These are phyloP conservation scores for Pythium rhizo-oryzae DNA, from an alignment of 352 stramenopile genomes.

Conservation along the genomic window DNA sequence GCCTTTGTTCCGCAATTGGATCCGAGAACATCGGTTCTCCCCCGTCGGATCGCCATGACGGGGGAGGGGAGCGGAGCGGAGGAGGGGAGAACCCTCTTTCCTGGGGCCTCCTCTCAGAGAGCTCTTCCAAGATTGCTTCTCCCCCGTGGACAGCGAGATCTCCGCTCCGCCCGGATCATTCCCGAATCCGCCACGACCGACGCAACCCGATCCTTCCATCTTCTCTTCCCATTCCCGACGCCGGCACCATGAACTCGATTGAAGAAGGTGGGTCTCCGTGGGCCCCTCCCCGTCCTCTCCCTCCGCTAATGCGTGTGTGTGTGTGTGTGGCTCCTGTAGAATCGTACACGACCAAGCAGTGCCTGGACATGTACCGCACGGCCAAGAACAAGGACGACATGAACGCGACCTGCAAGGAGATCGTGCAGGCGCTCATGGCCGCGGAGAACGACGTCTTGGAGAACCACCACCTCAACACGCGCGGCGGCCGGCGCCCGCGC, in stretches of 20 bases:
- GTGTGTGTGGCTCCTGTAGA: background rate
- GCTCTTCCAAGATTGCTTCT: background rate
- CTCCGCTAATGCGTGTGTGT: background rate
- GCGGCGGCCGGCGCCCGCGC: slow-evolving; percentile 57
- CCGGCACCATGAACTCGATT: slow-evolving; percentile 11
- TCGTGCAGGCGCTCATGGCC: slow-evolving; percentile 70
- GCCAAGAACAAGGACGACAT: slow-evolving; percentile 87
- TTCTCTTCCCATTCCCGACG: background rate
- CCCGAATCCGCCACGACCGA: slow-evolving; percentile 1
- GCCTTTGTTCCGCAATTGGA: slow-evolving; percentile 8
- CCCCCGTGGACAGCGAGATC: background rate
- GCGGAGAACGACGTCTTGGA: slow-evolving; percentile 69
- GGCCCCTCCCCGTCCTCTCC: background rate
- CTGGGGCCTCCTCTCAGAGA: background rate
- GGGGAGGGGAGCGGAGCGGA: background rate
- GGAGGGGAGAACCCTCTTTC: background rate
- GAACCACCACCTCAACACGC: slow-evolving; percentile 68
- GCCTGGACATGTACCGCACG: slow-evolving; percentile 67
- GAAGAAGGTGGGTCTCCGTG: slow-evolving; percentile 9
- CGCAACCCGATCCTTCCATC: background rate
- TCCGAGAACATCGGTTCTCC: slow-evolving; percentile 16
- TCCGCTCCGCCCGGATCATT: background rate
- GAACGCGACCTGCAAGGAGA: slow-evolving; percentile 66
- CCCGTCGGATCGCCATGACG: background rate
- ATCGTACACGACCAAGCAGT: slow-evolving; percentile 42